These are phyloP conservation scores for Vaccinium darrowii DNA, from an alignment of 148 eudicot genomes.

Conservation along the genomic window DNA sequence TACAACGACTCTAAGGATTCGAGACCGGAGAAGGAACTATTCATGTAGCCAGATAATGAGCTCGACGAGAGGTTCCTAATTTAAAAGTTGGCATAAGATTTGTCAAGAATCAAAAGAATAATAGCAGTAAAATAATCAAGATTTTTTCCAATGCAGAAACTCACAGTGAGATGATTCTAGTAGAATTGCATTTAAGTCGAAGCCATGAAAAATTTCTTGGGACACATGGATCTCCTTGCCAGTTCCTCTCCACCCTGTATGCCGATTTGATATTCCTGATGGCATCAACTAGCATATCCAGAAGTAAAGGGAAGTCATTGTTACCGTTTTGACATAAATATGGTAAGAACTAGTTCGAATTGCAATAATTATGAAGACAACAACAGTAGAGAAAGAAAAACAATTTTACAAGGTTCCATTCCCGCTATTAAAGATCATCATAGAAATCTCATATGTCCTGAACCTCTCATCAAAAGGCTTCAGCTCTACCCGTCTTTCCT, in stretches of 20 bases:
- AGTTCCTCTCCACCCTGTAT: constrained; percentile 30
- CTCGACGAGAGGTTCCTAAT: neutral
- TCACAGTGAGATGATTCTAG: neutral
- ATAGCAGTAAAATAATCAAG: neutral
- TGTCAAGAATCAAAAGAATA: neutral
- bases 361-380: neutral
- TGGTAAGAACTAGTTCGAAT: neutral
- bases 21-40: neutral
- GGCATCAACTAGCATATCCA: constrained; percentile 27
- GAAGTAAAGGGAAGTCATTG: neutral
- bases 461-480: neutral
- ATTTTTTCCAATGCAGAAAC: neutral
- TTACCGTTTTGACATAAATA: neutral
- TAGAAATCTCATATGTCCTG: neutral
- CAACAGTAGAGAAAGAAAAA: neutral
- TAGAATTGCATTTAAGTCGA: neutral
- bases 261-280: constrained; percentile 30
- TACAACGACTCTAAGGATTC: neutral
- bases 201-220: constrained; percentile 21
- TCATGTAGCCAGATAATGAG: neutral
- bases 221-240: constrained; percentile 60
- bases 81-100: neutral
- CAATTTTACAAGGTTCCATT: neutral
- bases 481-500: neutral
- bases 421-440: neutral